Percentiles rank a stretch among this genome's conserved stretches.
phyloP scores from a whole-genome alignment of 305 asterid genomes.

The Fraxinus latifolia region DNA sequence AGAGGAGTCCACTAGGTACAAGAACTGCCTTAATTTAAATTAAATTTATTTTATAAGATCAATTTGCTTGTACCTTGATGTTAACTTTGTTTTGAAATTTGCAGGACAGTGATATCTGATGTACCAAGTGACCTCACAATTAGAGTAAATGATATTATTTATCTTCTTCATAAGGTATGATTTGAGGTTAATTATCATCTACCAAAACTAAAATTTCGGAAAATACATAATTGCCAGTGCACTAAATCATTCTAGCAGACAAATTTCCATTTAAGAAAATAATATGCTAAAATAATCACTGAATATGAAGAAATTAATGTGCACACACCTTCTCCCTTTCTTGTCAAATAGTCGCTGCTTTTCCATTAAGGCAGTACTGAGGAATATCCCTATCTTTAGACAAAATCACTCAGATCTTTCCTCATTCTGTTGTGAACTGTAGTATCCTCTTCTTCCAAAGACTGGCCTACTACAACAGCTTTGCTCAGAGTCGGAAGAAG shows the following conservation, averaged over 20 bases:
- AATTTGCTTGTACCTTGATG: background rate
- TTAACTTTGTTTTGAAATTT: background rate
- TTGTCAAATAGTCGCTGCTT: background rate
- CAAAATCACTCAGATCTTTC: background rate
- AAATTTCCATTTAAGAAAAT: background rate
- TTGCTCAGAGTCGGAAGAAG: constrained; percentile 33
- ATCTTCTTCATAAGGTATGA: constrained; percentile 74
- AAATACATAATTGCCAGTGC: background rate
- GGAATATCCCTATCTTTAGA: background rate
- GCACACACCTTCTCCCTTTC: background rate
- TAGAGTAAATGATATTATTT: constrained; percentile 48
- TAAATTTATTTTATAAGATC: background rate
- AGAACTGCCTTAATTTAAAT: background rate
- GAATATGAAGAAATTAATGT: background rate
- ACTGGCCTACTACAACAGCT: constrained; percentile 59
- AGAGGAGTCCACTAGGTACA: constrained; percentile 71
- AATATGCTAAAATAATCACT: background rate
- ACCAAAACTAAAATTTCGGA: background rate
- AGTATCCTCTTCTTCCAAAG: constrained; percentile 60
- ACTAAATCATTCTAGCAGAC: background rate
- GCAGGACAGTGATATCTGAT: constrained; percentile 36
- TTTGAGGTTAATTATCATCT: background rate
- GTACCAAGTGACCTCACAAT: constrained; percentile 60
- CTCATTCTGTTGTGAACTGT: background rate
- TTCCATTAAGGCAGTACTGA: background rate